Evolutionary conservation across 345 rosid species (phyloP).

Genomic region (Boechera divaricarpa): DNA sequence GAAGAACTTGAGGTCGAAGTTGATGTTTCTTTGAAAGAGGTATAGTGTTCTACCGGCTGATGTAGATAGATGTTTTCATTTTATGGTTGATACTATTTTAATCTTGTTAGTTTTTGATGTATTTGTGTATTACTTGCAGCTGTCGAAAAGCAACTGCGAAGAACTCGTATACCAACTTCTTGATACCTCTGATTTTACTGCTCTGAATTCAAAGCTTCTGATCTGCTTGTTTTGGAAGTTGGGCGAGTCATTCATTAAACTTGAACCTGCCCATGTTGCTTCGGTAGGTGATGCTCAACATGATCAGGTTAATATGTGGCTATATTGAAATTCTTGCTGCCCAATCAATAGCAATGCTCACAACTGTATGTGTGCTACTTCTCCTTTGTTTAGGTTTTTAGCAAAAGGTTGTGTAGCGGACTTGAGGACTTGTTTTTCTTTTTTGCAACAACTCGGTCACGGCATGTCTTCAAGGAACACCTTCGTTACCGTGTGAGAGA

Average conservation of each 20-base stretch:
- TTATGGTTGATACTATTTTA: constrained; percentile 10
- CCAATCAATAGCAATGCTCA: constrained; percentile 21
- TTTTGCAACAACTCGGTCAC: constrained; percentile 59
- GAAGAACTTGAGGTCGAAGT: constrained; percentile 50
- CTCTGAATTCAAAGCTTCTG: constrained; percentile 58
- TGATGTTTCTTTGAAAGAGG: constrained; percentile 59
- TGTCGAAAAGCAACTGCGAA: constrained; percentile 63
- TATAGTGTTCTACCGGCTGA: constrained; percentile 42
- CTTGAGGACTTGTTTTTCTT: constrained; percentile 66
- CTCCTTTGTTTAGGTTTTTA: constrained; percentile 54
- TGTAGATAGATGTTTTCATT: constrained; percentile 20
- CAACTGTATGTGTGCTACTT: constrained; percentile 27
- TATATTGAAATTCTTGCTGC: constrained; percentile 33
- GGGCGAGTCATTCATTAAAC: constrained; percentile 53
- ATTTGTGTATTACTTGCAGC: constrained; percentile 49
- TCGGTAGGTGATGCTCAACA: constrained; percentile 56
- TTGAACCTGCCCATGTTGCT: constrained; percentile 45
- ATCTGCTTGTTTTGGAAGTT: constrained; percentile 75
- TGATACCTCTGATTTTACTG: constrained; percentile 52
- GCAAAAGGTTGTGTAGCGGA: constrained; percentile 50
- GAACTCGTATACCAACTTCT: constrained; percentile 62
- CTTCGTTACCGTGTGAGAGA: constrained; percentile 60
- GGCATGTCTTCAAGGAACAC: constrained; percentile 68
- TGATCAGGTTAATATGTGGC: constrained; percentile 20
- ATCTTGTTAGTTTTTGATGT: constrained; percentile 20